These are phyloP conservation scores for Chlorophyllum brunneum DNA, from an alignment of 768 basidiomycete species.

Conservation along the genomic window DNA sequence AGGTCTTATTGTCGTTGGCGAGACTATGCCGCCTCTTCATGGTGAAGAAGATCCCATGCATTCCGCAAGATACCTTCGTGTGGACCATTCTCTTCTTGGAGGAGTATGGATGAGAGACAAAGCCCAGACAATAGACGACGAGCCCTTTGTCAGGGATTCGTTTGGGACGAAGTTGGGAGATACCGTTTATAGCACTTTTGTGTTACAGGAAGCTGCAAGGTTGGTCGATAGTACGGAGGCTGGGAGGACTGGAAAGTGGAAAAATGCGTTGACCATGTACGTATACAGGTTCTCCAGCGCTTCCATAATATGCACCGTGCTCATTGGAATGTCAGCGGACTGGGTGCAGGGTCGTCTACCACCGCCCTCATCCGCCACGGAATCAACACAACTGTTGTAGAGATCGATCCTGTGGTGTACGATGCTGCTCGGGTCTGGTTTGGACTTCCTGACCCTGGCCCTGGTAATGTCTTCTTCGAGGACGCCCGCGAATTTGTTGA, in stretches of 20 bases:
- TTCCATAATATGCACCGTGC: slow-evolving; percentile 7
- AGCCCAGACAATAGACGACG: slow-evolving; percentile 38
- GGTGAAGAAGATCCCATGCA: slow-evolving; percentile 33
- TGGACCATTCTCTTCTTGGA: slow-evolving; percentile 61
- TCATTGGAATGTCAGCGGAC: slow-evolving; percentile 52
- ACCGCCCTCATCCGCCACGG: slow-evolving; percentile 67
- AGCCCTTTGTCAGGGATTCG: slow-evolving; percentile 43
- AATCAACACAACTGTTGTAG: slow-evolving; percentile 77
- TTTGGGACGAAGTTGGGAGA: slow-evolving; percentile 58
- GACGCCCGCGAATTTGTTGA: slow-evolving; percentile 77
- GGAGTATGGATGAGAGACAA: slow-evolving; percentile 76
- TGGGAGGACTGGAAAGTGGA: slow-evolving; percentile 29
- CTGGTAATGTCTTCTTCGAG: slow-evolving; percentile 61
- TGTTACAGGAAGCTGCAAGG: slow-evolving; percentile 81
- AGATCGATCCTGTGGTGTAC: slow-evolving; percentile 91
- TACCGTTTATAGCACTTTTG: slow-evolving; percentile 81
- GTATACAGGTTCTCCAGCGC: slow-evolving; percentile 18
- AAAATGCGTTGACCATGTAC: slow-evolving; percentile 73
- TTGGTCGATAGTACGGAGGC: slow-evolving; percentile 53
- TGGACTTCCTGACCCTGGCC: slow-evolving; percentile 62
- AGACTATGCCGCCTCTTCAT: slow-evolving; percentile 44
- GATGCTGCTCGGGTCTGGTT: slow-evolving; percentile 77
- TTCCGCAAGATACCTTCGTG: slow-evolving; percentile 58
- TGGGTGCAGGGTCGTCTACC: slow-evolving; percentile 83
- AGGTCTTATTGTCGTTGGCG: slow-evolving; percentile 80